Base-by-base conservation (phyloP, 176 grass and related monocot species). In the Ampelocalamus luodianensis region DNA sequence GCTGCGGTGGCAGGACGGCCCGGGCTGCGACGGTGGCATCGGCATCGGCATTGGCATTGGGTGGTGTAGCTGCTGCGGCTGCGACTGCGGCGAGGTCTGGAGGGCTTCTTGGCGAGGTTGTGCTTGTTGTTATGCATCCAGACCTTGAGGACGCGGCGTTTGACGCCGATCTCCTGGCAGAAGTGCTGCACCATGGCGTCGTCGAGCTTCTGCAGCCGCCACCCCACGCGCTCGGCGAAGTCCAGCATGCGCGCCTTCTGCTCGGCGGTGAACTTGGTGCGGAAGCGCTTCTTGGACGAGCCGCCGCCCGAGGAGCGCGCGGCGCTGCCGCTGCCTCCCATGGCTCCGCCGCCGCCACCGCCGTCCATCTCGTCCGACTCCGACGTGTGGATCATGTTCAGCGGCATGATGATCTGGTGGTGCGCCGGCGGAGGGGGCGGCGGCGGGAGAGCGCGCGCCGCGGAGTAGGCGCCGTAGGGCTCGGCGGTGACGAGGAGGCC, bases 51-150 rank as follows among this genome's bases (percentile, higher is more conserved):
- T 74, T 1, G 56, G 43, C 71, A 62, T n/a, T 23, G 15, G 40
- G 79, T 63, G 55, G 55, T 60, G 22, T 0, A 62, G 29, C 11
- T n/a, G n/a, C 4, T 40, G 45, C 2, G 87, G 8, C 22, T 59
- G n/a, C 2, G 87, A 3, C 22, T 59, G n/a, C 24, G 68, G 77
- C 18, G 82, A 82, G 38, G 49, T 6, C 11, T 15, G 70, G 50
- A 45, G 45, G 58, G 84, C 84, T 86, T 92, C 50, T 83, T 94
- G 63, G 92, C 92, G 43, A 97, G 89, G 88, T 68, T 94, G 65
- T 97, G 92, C 90, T 98, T 98, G 90, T 98, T 98, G 89, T 98
- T 98, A 84, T 98, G 93, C 95, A 98, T 98, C 95, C 95, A 98
- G 0, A 98, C 93, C 90, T 98, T 98, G 82, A 98, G 91, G 17